phyloP scores from a whole-genome alignment of 1,139 yeast species.

The Keqinozyma sinolaborantium region DNA sequence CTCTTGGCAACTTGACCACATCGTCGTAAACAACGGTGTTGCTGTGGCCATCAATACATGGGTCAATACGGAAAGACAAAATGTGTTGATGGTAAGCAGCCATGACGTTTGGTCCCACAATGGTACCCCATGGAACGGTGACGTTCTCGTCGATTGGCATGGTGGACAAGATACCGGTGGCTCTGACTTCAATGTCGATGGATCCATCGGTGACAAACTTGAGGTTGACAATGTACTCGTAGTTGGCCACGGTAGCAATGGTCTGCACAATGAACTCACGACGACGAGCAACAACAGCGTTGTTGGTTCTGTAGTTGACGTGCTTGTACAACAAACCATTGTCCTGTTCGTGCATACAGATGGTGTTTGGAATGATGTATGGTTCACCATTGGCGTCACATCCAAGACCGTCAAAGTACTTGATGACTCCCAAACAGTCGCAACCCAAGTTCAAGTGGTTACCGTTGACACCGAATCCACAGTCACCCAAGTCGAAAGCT shows the following conservation, averaged over 20 bases:
- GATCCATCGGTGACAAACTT: constrained; percentile 83
- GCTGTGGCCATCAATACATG: constrained; percentile 81
- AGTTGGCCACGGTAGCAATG: constrained; percentile 86
- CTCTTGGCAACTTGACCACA: constrained; percentile 59
- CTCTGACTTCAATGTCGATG: constrained; percentile 79
- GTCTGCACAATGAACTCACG: constrained; percentile 84
- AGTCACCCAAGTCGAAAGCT: constrained; percentile 89
- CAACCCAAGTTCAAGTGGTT: constrained; percentile 77
- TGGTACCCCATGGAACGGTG: constrained; percentile 78
- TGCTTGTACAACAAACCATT: constrained; percentile 74
- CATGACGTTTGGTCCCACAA: constrained; percentile 81
- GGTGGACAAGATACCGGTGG: constrained; percentile 82
- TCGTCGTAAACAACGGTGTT: constrained; percentile 79
- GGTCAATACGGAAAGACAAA: constrained; percentile 80
- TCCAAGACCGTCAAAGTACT: constrained; percentile 69
- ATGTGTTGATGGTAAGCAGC: constrained; percentile 91
- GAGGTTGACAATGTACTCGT: constrained; percentile 77
- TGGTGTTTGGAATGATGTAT: constrained; percentile 62
- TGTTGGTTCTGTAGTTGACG: constrained; percentile 74
- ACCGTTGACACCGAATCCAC: constrained; percentile 83
- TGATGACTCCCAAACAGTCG: constrained; percentile 85
- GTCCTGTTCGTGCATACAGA: constrained; percentile 91
- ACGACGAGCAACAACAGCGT: constrained; percentile 77
- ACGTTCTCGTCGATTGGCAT: constrained; percentile 81
- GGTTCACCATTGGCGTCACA: constrained; percentile 66